Percentiles rank a stretch among this genome's conserved stretches.
phyloP scores from a whole-genome alignment of 441 rosid genomes.

The Gossypium davidsonii region DNA sequence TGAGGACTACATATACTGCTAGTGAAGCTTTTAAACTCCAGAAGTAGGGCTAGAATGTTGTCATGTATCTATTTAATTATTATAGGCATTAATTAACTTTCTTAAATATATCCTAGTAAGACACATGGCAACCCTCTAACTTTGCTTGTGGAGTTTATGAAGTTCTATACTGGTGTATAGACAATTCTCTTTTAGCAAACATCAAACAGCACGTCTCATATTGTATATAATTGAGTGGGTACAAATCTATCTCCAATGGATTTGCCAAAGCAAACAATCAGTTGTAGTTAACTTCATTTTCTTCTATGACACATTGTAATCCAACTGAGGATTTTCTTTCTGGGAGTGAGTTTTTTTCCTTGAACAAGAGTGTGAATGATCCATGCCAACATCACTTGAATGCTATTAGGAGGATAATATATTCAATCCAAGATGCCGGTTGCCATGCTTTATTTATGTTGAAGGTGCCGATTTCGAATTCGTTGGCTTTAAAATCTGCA shows the following conservation, averaged over 20 bases:
- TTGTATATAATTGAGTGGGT: not conserved
- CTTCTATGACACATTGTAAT: constrained; percentile 12
- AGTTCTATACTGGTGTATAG: not conserved
- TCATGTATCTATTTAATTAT: not conserved
- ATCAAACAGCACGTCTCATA: not conserved
- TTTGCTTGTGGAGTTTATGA: not conserved
- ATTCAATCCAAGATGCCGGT: constrained; percentile 64
- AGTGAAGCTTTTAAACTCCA: not conserved
- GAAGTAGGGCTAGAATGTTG: not conserved
- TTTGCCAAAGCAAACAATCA: constrained; percentile 19
- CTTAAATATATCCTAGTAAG: not conserved
- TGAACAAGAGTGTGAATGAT: constrained; percentile 32
- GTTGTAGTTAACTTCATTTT: constrained; percentile 19
- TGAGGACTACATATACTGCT: not conserved
- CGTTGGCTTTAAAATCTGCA: constrained; percentile 99
- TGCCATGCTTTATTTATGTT: constrained; percentile 75
- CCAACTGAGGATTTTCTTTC: constrained; percentile 1
- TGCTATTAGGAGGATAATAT: constrained; percentile 57
- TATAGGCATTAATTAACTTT: not conserved
- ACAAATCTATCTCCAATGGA: constrained; percentile 9
- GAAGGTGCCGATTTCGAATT: constrained; percentile 85
- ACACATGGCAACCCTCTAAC: not conserved
- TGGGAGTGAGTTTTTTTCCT: constrained; percentile 23
- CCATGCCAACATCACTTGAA: constrained; percentile 37
- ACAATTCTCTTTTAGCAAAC: not conserved